Evolutionary conservation across 2,329 filamentous ascomycete species (phyloP).

Genomic region (Diaporthe ampelina): DNA sequence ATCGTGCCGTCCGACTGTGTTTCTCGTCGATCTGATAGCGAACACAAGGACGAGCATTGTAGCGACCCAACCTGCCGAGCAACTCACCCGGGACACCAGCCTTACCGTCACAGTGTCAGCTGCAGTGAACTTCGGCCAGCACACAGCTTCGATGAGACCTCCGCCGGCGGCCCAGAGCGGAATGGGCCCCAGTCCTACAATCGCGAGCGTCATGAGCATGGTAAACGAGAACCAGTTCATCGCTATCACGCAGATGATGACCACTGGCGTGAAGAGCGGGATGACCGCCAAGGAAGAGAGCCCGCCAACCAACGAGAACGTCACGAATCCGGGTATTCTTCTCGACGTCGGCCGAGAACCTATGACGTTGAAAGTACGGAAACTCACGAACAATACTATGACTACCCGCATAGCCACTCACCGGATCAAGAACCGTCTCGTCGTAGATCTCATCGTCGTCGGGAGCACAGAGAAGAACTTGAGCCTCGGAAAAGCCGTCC

Average conservation of each 20-base stretch:
- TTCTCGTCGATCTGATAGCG: conserved; percentile 36
- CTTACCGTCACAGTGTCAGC: conserved; percentile 44
- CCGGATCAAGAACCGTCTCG: background rate
- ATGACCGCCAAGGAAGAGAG: background rate
- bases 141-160: conserved; percentile 20
- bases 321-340: background rate
- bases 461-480: background rate
- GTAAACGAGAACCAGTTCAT: too few species aligned
- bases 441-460: background rate
- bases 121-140: conserved; percentile 37
- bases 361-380: background rate
- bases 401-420: conserved; percentile 36
- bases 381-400: conserved; percentile 31
- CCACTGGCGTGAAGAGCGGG: background rate
- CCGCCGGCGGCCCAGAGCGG: conserved; percentile 38
- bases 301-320: background rate
- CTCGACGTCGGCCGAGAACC: background rate
- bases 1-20: conserved; percentile 35
- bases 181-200: background rate
- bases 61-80: conserved; percentile 43
- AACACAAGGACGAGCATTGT: conserved; percentile 38
- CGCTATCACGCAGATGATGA: background rate
- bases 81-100: conserved; percentile 43
- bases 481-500: background rate
- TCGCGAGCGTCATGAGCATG: background rate